phyloP scores from a whole-genome alignment of 139 green algal species.

The Trebouxia sp. region DNA sequence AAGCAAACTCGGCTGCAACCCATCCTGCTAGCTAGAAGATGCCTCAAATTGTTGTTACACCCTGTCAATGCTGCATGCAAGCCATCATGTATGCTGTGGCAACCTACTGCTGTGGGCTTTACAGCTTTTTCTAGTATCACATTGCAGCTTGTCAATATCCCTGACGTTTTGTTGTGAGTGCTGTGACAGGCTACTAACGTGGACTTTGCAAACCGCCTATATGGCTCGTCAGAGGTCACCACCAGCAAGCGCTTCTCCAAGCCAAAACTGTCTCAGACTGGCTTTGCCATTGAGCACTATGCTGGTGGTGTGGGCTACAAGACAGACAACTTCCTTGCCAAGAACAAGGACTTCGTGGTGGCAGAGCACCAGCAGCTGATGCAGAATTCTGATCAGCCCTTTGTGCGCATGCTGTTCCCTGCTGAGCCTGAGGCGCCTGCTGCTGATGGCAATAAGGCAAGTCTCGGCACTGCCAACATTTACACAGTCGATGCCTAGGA shows the following conservation, averaged over 20 bases:
- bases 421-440: slow-evolving; percentile 36
- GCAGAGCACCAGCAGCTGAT: slow-evolving; percentile 94
- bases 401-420: slow-evolving; percentile 76
- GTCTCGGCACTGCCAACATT: not conserved
- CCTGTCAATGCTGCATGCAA: too few relatives aligned
- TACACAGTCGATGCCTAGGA: too few relatives aligned
- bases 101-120: too few relatives aligned
- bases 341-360: slow-evolving; percentile 96
- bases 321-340: slow-evolving; percentile 48
- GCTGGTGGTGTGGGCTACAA: slow-evolving; percentile 69
- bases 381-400: slow-evolving; percentile 51
- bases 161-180: not conserved
- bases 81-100: too few relatives aligned
- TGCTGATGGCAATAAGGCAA: slow-evolving; percentile 21
- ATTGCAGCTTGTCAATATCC: too few relatives aligned
- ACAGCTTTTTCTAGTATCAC: too few relatives aligned
- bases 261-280: slow-evolving; percentile 79
- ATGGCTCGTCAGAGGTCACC: slow-evolving; percentile 55
- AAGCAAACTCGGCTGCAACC: too few relatives aligned
- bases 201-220: slow-evolving; percentile 90
- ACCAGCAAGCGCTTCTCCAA: slow-evolving; percentile 82
- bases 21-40: too few relatives aligned
- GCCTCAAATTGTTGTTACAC: too few relatives aligned
- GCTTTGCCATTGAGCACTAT: slow-evolving; percentile 98
- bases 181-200: slow-evolving; percentile 63